Evolutionary conservation across 1,284 basidiomycete species (phyloP), one percentile per base, ranked within the genome.

Genomic region (Inonotus hispidus): DNA sequence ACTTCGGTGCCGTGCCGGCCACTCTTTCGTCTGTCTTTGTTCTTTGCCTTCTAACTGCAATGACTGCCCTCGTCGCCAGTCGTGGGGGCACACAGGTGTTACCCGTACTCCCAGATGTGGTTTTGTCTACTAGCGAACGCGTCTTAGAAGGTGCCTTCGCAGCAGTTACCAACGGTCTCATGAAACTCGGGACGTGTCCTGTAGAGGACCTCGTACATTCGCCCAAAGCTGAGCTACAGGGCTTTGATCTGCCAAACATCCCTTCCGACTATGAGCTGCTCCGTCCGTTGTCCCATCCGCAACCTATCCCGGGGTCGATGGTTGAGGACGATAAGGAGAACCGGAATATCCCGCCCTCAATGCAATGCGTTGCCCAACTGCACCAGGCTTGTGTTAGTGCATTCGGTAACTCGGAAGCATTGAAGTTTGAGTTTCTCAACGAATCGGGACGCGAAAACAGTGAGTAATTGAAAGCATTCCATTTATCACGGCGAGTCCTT

Each of bases 391-490:
- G 77, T 57, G 76, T 76, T 27, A 72, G 74, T 32, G 66, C 69
- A 0, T 77, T 78, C 53, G 79, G 78, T 11, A 74, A 57, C 63
- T 69, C 66, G n/a, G 68, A 74, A 35, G 66, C 68, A 0, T 64
- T 84, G 3, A 73, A 74, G 27, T 82, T 77, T 54, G 80, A 81
- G 53, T 77, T 76, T 47, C 65, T 79, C 35, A 76, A 80, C 56
- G 74, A 77, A 41, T 58, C 63, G 1, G 66, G 68, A 7, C 67
- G 69, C 6, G 67, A 70, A 10, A 67, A 66, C 29, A 71, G 80
- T 78, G 62, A 61, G 73, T 63, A 35, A 46, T 43, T 45, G 27
- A 14, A 21, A n/a, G 19, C 19, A 56, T 57, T 8, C 47, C 45
- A 8, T 32, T 38, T 49, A 6, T 5, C 14, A 14, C 52, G 21